Conservation (phyloP, 257 asterid species). For the Scutellaria barbata region DNA sequence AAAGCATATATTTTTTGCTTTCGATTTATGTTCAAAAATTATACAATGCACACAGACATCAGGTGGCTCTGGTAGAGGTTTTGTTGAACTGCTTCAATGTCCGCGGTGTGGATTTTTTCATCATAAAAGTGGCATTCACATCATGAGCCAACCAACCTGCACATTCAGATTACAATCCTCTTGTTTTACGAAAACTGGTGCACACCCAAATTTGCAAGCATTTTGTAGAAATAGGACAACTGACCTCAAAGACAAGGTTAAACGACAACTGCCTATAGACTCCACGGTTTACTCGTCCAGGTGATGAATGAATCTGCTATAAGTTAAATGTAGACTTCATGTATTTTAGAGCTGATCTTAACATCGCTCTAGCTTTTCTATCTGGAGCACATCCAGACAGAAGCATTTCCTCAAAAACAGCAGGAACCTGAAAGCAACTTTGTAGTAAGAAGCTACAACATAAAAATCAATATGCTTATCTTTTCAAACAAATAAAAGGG, state of each 20-base stretch:
- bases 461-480: background rate
- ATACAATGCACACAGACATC: background rate
- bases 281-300: conserved; percentile 2
- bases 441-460: background rate
- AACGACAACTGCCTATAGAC: conserved; percentile 13
- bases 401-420: conserved; percentile 93
- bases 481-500: background rate
- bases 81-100: background rate
- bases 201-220: background rate
- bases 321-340: conserved; percentile 64
- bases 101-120: background rate
- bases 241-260: conserved; percentile 33
- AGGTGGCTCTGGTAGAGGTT: background rate
- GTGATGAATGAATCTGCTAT: conserved; percentile 40
- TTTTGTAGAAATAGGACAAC: background rate
- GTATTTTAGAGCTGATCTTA: conserved; percentile 88
- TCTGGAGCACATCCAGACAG: conserved; percentile 84
- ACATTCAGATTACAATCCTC: background rate
- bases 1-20: background rate
- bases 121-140: background rate
- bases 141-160: conserved; percentile 10
- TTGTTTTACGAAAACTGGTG: background rate
- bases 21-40: conserved; percentile 14
- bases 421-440: conserved; percentile 73
- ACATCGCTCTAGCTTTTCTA: conserved; percentile 93